Evolutionary conservation across 805 yeast species (phyloP), one percentile per base, ranked within the genome.

Genomic region (Kuraishia hungarica): DNA sequence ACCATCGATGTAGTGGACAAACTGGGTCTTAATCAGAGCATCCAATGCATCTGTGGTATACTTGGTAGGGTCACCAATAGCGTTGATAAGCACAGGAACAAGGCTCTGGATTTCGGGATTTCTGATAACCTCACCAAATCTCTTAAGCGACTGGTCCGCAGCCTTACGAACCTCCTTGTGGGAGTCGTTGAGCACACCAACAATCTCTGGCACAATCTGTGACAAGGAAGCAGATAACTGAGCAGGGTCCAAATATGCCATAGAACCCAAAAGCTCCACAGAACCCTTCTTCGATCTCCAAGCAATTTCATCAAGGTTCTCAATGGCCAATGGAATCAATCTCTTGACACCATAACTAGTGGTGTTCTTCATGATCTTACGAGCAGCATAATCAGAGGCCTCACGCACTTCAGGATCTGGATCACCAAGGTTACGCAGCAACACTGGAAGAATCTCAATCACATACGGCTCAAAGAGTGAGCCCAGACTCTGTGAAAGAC

Each of bases 271-370:
- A 53, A 94, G 73, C 67, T 94, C 98, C 20, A 94, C 98, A 6
- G 98, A 89, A 2, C 98, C 99, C 72, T 91, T 89, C 73, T 94
- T 94, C 0, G 96, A 83, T 72, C 99, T 81, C 99, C 99, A 94
- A 0, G 96, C 86, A 55, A 86, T 83, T 58, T 89, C 96, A 62
- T 91, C 96, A 62, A 94, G 76, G 61, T 89, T 89, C 35, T 84
- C 81, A 57, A 93, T 81, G 0, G 97, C 96, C 56, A 93, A 77
- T 1, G 99, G 99, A 67, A 94, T 91, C 68, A 94, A 78, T 60
- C 86, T 85, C 65, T 87, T 88, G 56, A 94, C 89, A 71, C 99
- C 99, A 69, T 75, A 94, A 59, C 96, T 84, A 2, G 98, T 91
- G 3, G 98, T 89, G 62, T 84, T 80, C 54, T 86, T 82, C 99